Percentiles rank a stretch among this genome's conserved stretches.
Conservation (phyloP, 495 filamentous ascomycete genomes). For the Aspergillus campestris region DNA sequence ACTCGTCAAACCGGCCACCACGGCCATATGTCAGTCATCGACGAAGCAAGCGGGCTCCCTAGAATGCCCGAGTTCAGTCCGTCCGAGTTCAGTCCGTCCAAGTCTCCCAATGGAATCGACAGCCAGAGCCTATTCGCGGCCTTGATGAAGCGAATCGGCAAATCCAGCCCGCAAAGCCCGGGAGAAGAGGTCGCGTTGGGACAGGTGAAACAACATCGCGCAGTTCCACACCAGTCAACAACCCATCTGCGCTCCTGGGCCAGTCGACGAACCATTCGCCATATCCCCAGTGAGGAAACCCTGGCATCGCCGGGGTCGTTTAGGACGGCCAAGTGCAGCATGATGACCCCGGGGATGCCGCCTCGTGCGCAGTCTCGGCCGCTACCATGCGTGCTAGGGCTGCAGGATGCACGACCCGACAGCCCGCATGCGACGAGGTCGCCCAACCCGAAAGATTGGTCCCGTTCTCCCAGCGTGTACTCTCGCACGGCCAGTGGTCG, state of each 20-base stretch:
- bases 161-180: conserved; percentile 14
- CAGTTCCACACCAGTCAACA: conserved; percentile 24
- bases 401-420: too few relatives aligned
- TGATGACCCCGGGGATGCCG: conserved; percentile 15
- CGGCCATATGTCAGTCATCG: conserved; percentile 57
- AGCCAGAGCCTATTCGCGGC: conserved; percentile 66
- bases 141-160: conserved; percentile 56
- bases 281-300: conserved; percentile 28
- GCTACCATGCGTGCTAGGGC: background rate
- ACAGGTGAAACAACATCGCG: conserved; percentile 24
- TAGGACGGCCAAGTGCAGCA: conserved; percentile 18
- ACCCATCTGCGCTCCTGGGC: conserved; percentile 19
- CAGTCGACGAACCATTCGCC: conserved; percentile 23
- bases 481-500: conserved; percentile 46
- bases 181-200: conserved; percentile 26
- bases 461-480: conserved; percentile 46
- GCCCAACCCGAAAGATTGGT: conserved; percentile 3
- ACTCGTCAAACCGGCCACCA: conserved; percentile 31
- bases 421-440: background rate
- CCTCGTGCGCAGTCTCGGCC: conserved; percentile 10
- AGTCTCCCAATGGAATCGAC: conserved; percentile 36
- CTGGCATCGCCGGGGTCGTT: conserved; percentile 22
- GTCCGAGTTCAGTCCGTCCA: conserved; percentile 2
- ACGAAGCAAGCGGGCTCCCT: conserved; percentile 30
- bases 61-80: background rate